Percentiles rank a stretch among this genome's conserved stretches.
Conservation (phyloP, 345 rosid genomes). For the Erodium maritimum region DNA sequence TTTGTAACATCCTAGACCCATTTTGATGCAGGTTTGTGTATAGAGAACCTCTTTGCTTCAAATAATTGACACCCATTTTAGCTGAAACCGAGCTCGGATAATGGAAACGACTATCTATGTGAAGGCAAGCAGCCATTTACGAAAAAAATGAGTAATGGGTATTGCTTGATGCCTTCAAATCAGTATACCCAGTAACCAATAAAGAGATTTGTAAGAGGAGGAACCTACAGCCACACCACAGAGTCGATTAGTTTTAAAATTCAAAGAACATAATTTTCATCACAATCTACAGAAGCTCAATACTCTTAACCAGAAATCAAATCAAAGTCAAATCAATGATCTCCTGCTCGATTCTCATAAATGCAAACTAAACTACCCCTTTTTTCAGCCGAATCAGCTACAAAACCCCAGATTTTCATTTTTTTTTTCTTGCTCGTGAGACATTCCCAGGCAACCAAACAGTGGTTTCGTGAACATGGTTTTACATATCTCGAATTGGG, state of each 20-base stretch:
- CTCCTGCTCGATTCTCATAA: no score
- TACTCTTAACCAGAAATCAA: not conserved
- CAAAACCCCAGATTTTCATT: not conserved
- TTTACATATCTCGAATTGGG: not conserved
- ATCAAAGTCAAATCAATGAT: not conserved
- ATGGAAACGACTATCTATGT: not conserved
- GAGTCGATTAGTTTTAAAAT: not conserved
- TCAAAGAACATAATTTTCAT: not conserved
- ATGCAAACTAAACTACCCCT: not conserved
- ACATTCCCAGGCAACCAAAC: not conserved
- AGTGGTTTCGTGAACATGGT: not conserved
- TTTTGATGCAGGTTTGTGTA: conserved; percentile 7
- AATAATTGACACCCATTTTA: no score
- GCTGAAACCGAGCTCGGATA: not conserved
- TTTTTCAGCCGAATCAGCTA: no score
- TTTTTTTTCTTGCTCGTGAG: not conserved
- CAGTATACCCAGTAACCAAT: not conserved
- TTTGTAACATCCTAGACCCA: conserved; percentile 8
- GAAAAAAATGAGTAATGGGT: no score
- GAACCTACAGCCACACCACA: not conserved
- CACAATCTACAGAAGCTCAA: not conserved
- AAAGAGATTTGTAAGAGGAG: not conserved
- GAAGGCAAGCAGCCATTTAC: not conserved
- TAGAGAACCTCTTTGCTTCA: not conserved
- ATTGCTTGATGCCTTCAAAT: not conserved